Evolutionary conservation across 176 grass and related monocot genomes (phyloP).

Genomic region (Ensete glaucum): DNA sequence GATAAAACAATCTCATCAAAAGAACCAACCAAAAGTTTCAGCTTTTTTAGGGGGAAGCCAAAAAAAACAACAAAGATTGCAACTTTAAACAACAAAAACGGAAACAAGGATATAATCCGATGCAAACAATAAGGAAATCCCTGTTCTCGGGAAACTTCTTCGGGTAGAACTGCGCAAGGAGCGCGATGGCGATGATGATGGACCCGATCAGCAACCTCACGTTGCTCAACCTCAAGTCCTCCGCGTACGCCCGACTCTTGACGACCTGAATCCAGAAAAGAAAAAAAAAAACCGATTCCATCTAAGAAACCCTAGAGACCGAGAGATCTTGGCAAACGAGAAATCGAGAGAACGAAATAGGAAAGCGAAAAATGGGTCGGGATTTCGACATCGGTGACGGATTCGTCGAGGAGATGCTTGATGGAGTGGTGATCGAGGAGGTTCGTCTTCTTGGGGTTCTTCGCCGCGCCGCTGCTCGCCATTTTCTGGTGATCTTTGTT

Average conservation of each 20-base stretch:
- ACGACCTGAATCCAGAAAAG: slow-evolving; percentile 39
- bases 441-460: slow-evolving; percentile 59
- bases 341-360: background rate
- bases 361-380: background rate
- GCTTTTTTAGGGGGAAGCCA: slow-evolving; percentile 13
- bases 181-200: slow-evolving; percentile 65
- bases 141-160: slow-evolving; percentile 97
- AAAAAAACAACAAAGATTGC: slow-evolving; percentile 6
- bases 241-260: slow-evolving; percentile 65
- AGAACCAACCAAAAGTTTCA: background rate
- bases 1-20: slow-evolving; percentile 15
- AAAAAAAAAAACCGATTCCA: background rate
- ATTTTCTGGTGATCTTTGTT: background rate
- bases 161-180: slow-evolving; percentile 87
- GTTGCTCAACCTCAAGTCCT: slow-evolving; percentile 79
- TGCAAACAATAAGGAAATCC: slow-evolving; percentile 76
- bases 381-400: slow-evolving; percentile 47
- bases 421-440: slow-evolving; percentile 68
- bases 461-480: slow-evolving; percentile 4
- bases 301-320: background rate
- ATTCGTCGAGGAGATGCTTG: slow-evolving; percentile 78
- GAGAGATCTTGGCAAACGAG: too few species aligned
- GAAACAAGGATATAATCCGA: slow-evolving; percentile 71
- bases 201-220: slow-evolving; percentile 60
- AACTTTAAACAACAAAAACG: background rate